Conservation (phyloP, 352 stramenopile genomes). For the Phytophthora melonis region DNA sequence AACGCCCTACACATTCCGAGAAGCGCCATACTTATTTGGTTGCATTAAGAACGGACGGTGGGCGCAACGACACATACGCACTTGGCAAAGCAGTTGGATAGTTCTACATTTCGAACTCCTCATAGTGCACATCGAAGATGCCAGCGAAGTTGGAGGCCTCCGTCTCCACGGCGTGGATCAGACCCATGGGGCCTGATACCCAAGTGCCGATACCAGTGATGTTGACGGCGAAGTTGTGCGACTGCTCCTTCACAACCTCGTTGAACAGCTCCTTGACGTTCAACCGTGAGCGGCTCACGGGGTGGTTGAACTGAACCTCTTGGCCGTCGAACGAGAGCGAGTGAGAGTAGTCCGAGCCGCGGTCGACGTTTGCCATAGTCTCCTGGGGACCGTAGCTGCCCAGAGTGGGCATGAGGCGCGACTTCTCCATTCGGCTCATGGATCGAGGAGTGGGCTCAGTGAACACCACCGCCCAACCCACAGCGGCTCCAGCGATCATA, state of each 20-base stretch:
- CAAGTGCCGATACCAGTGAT: conserved; percentile 84
- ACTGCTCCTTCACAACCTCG: conserved; percentile 87
- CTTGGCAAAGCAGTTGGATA: conserved; percentile 29
- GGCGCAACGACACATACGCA: conserved; percentile 40
- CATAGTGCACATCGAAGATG: conserved; percentile 91
- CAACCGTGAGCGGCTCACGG: conserved; percentile 69
- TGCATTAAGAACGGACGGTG: conserved; percentile 31
- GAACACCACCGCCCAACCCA: conserved; percentile 72
- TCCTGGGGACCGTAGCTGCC: conserved; percentile 34
- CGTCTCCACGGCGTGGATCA: conserved; percentile 82
- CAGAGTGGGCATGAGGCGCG: conserved; percentile 61
- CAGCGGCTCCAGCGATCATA: conserved; percentile 66
- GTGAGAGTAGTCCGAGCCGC: conserved; percentile 71
- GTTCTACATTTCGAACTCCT: conserved; percentile 91
- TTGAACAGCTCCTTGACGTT: conserved; percentile 83
- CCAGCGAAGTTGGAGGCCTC: conserved; percentile 80
- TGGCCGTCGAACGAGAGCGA: conserved; percentile 83
- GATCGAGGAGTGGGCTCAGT: conserved; percentile 73
- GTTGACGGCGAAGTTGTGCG: conserved; percentile 85
- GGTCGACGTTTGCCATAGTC: conserved; percentile 51
- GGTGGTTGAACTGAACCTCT: conserved; percentile 82
- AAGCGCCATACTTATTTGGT: conserved; percentile 40
- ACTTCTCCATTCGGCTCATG: conserved; percentile 84
- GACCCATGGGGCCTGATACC: conserved; percentile 84
- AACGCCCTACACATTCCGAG: conserved; percentile 12